Base-by-base conservation (phyloP, 2,329 filamentous ascomycete species). In the Bimuria novae-zelandiae region DNA sequence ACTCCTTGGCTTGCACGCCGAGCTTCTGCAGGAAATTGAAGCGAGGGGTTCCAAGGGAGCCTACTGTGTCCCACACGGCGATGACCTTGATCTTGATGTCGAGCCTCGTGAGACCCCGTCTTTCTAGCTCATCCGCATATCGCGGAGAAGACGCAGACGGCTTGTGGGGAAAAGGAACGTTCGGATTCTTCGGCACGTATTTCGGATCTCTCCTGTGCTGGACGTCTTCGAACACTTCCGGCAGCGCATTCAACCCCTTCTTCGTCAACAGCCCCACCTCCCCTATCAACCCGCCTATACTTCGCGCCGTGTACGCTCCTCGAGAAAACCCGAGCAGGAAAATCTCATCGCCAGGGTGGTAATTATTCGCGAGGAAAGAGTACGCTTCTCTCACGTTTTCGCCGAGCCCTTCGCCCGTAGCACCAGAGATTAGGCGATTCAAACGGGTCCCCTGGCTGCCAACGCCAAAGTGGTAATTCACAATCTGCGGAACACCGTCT, bases 281-380 rank as follows among this genome's bases (percentile, higher is more conserved):
- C 3, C 70, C 69, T 19, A 79, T 74, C 29, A 79, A 66, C 14
- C 77, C 77, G 7, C 70, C 76, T 11, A 79, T 71, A 30, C 66
- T 70, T 40, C 71, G 69, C 7, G 69, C 81, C 1, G 77, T 80
- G 56, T 75, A 80, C 2, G 78, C 77, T 16, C 78, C 78, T 45
- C 78, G 63, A 2, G 76, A 79, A 56, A 79, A 80, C 1, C 78
- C 78, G 3, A 80, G 57, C 7, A 80, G 62, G 55, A 79, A 80
- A 37, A 80, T 77, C 16, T 77, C 76, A 52, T 80, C 77, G 49
- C 80, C 80, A 0, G 73, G 74, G n/a, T 75, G 68, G 58, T 79
- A 83, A 64, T 83, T 83, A 50, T 79, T 78, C n/a, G 77, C 74
- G 1, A 83, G 66, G 61, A 82, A 83, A 6, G 74, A 74, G 48